Base-by-base conservation (phyloP, 306 rosid species). In the Prinsepia uniflora region DNA sequence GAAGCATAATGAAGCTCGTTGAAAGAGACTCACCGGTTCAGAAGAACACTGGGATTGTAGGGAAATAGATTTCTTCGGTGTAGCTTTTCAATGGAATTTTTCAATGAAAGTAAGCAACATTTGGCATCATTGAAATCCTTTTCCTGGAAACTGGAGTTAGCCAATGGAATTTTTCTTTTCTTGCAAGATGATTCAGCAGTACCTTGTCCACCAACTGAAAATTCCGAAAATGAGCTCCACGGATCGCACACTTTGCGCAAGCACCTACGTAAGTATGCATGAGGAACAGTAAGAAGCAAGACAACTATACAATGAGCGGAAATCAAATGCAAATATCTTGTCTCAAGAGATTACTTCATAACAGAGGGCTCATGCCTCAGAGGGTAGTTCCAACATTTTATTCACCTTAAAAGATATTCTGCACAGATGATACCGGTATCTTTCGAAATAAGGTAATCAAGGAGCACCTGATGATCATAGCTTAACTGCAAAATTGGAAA, bases 391-490 rank as follows among this genome's bases (percentile, higher is more conserved):
- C n/a, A 20, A 13, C 17, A 47, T 52, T 52, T 17, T 52, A 52
- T n/a, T 52, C 22, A 52, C 7, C 97, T 87, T 68, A 93, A 69
- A 65, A 93, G 86, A 86, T 93, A 90, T 76, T 93, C 92, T 73
- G 84, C 92, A 75, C 96, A 93, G 74, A 81, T 84, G 63, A 81
- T 84, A 83, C 98, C 97, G 10, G 90, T 81, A 84, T 93, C 92
- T 78, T 88, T 93, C 4, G 97, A 88, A 72, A 93, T 88, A 79
- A 90, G 98, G 79, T 90, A 93, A 78, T 90, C 97, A 76, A 93
- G 87, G 75, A 93, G 94, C 83, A 93, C 89, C 65, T n/a, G n/a
- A n/a, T n/a, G n/a, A n/a, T n/a, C n/a, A n/a, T n/a, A n/a, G n/a
- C n/a, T n/a, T n/a, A n/a, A n/a, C n/a, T n/a, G n/a, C n/a, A n/a